Conservation (phyloP, 345 rosid species). For the Boechera stricta region DNA sequence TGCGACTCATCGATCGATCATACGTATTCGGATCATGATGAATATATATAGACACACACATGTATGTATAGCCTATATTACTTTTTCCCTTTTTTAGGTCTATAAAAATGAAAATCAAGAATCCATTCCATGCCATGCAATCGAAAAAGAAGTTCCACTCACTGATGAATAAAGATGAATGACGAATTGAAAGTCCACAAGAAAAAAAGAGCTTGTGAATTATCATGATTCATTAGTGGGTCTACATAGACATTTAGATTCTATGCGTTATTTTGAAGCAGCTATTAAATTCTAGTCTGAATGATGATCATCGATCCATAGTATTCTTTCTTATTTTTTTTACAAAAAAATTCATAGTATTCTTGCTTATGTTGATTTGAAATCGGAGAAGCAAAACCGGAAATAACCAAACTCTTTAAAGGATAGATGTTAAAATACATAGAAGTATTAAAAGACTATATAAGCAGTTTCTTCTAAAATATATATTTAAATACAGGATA, state of each 20-base stretch:
- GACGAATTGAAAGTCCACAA: slow-evolving; percentile 45
- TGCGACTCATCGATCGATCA: slow-evolving; percentile 44
- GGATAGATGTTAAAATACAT: slow-evolving; percentile 14
- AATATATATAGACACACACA: background rate
- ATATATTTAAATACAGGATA: slow-evolving; percentile 23
- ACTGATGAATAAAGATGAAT: slow-evolving; percentile 38
- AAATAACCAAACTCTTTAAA: slow-evolving; percentile 4
- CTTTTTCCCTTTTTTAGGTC: background rate
- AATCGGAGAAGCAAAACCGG: background rate
- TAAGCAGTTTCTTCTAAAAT: slow-evolving; percentile 12
- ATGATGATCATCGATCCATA: slow-evolving; percentile 7
- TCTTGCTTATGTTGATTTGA: slow-evolving; percentile 1
- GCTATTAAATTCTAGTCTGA: slow-evolving; percentile 26
- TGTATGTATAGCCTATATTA: background rate
- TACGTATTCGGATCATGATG: slow-evolving; percentile 16
- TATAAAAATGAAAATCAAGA: slow-evolving; percentile 58
- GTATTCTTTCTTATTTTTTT: background rate
- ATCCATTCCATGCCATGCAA: slow-evolving; percentile 50
- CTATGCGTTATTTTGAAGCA: slow-evolving; percentile 63
- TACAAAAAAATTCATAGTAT: background rate
- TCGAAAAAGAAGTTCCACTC: slow-evolving; percentile 47
- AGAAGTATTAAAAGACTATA: slow-evolving; percentile 14
- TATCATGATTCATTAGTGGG: slow-evolving; percentile 50
- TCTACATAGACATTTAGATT: slow-evolving; percentile 44
- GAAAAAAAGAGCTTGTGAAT: slow-evolving; percentile 47